Evolutionary conservation across 371 early-diverging fungal genomes (phyloP).

Genomic region (Lichtheimia ramosa): DNA sequence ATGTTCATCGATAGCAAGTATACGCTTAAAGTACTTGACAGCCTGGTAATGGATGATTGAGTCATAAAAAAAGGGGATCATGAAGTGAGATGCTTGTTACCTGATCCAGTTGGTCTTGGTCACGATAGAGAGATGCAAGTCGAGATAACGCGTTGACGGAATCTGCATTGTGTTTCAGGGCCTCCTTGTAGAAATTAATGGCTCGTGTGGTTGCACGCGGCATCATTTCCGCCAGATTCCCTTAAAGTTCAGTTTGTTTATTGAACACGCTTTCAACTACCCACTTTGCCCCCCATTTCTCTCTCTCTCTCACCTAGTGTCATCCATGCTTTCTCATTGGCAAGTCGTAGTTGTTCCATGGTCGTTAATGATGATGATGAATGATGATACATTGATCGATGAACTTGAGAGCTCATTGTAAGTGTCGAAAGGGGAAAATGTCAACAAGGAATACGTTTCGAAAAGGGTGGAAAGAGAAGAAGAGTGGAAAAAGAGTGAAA

Average conservation of each 20-base stretch:
- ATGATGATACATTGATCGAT: too few species aligned
- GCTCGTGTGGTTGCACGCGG: conserved; percentile 72
- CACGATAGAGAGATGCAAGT: conserved; percentile 70
- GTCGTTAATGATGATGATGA: not conserved
- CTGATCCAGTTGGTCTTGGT: conserved; percentile 59
- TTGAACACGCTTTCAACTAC: not conserved
- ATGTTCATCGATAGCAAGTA: conserved; percentile 72
- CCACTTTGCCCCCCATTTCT: not conserved
- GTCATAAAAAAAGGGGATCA: not conserved
- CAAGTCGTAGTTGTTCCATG: conserved; percentile 57
- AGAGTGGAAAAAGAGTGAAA: not conserved
- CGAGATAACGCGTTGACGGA: conserved; percentile 74
- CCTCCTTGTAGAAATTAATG: conserved; percentile 78
- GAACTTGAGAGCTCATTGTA: too few species aligned
- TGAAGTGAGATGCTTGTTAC: conserved; percentile 28
- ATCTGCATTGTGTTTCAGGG: conserved; percentile 86
- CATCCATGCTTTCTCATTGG: conserved; percentile 79
- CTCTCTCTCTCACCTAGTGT: conserved; percentile 57
- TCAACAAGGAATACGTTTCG: too few species aligned
- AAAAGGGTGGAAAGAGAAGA: not conserved
- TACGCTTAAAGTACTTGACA: conserved; percentile 84
- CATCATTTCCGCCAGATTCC: conserved; percentile 70
- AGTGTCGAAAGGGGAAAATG: too few species aligned
- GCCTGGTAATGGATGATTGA: conserved; percentile 47
- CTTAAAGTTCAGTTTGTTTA: conserved; percentile 25